phyloP scores from a whole-genome alignment of 441 rosid genomes.

The Aquilaria agallochum region DNA sequence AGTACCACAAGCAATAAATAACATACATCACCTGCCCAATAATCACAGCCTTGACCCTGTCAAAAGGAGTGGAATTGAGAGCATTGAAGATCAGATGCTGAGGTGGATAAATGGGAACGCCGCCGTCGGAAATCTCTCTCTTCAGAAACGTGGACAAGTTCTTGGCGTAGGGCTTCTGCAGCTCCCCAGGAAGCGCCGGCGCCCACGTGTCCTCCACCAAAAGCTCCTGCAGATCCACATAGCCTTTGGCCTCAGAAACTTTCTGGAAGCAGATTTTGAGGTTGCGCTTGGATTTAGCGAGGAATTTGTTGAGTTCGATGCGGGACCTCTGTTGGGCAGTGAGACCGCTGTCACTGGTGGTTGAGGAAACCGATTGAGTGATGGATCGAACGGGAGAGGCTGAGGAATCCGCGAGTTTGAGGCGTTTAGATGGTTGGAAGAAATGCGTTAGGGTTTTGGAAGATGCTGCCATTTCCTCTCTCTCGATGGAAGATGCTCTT shows the following conservation, averaged over 20 bases:
- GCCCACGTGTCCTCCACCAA: slow-evolving; percentile 84
- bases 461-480: slow-evolving; percentile 37
- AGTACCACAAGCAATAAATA: no score
- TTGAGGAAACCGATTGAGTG: slow-evolving; percentile 11
- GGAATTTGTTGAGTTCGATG: slow-evolving; percentile 50
- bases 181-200: slow-evolving; percentile 65
- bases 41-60: slow-evolving; percentile 75
- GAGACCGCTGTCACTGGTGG: slow-evolving; percentile 28
- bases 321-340: slow-evolving; percentile 52
- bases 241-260: slow-evolving; percentile 52
- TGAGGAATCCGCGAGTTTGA: slow-evolving; percentile 23
- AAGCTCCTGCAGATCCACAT: slow-evolving; percentile 63
- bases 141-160: slow-evolving; percentile 56
- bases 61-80: slow-evolving; percentile 74
- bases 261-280: slow-evolving; percentile 60
- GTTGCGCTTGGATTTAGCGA: slow-evolving; percentile 71
- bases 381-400: slow-evolving; percentile 7
- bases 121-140: slow-evolving; percentile 38
- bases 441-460: slow-evolving; percentile 60
- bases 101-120: slow-evolving; percentile 62
- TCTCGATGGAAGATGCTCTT: neutral
- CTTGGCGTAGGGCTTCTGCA: slow-evolving; percentile 62
- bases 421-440: slow-evolving; percentile 84
- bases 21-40: slow-evolving; percentile 59
- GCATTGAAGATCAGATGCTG: slow-evolving; percentile 82